Conservation (phyloP, 1,284 basidiomycete genomes). For the Golubevia pallescens region DNA sequence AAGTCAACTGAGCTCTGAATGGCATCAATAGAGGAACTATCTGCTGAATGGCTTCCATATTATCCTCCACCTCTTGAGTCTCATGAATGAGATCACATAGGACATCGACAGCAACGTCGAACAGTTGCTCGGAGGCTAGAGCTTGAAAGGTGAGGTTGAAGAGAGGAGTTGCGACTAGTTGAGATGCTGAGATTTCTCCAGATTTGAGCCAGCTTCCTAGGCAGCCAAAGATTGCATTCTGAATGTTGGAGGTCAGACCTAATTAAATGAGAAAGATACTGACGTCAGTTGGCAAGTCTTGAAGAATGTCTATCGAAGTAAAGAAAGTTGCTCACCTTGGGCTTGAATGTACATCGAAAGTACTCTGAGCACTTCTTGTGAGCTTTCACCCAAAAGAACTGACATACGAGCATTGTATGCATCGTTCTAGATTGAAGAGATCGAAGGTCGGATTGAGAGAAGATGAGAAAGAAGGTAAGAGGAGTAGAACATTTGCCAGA, state of each 20-base stretch:
- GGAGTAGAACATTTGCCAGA: neutral
- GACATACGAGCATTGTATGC: neutral
- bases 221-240: constrained; percentile 49
- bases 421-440: neutral
- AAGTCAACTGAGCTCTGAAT: constrained; percentile 30
- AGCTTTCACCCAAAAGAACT: neutral
- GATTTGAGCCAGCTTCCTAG: constrained; percentile 56
- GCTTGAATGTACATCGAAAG: constrained; percentile 90
- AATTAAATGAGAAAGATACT: neutral
- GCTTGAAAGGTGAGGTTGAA: constrained; percentile 51
- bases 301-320: neutral
- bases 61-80: constrained; percentile 95
- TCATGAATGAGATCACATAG: constrained; percentile 96
- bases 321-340: constrained; percentile 70
- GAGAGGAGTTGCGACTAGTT: constrained; percentile 50
- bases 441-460: constrained; percentile 13
- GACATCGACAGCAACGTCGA: constrained; percentile 89
- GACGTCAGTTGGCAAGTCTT: neutral
- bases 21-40: constrained; percentile 73
- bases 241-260: constrained; percentile 50
- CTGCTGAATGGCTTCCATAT: constrained; percentile 83
- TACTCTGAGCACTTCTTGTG: too few species aligned
- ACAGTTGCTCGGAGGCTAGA: constrained; percentile 70
- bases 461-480: neutral
- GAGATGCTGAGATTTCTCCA: constrained; percentile 47